These are phyloP conservation scores for Wickerhamiella slavikovae DNA, from an alignment of 805 yeast genomes.

Conservation along the genomic window DNA sequence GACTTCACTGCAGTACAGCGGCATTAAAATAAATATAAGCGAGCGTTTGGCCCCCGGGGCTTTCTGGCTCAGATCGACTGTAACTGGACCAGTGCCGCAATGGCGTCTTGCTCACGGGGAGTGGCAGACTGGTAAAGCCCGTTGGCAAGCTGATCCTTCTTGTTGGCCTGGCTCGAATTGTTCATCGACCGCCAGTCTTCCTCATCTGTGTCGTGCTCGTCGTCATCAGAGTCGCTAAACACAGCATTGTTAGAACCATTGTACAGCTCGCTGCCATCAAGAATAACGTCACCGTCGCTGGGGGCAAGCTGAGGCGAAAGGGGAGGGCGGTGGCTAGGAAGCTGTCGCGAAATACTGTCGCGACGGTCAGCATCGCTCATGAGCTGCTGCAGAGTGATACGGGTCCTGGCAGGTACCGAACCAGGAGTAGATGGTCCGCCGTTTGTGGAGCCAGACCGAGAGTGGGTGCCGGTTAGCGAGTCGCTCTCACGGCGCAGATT, in stretches of 20 bases:
- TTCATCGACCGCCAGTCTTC: conserved; percentile 94
- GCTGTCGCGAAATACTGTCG: conserved; percentile 11
- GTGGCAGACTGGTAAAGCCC: conserved; percentile 24
- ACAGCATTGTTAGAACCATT: conserved; percentile 2
- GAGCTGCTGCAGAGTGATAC: background rate
- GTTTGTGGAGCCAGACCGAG: background rate
- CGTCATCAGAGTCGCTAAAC: conserved; percentile 11
- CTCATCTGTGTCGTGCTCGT: conserved; percentile 61
- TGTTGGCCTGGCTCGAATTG: conserved; percentile 46
- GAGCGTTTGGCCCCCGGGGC: too few species aligned
- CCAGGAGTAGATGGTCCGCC: background rate
- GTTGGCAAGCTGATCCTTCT: too few species aligned
- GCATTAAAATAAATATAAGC: too few species aligned
- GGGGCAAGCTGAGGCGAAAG: conserved; percentile 17
- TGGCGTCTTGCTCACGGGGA: conserved; percentile 34
- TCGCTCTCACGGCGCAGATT: conserved; percentile 1
- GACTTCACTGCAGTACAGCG: too few species aligned
- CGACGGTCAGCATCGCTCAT: conserved; percentile 6
- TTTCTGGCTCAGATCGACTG: conserved; percentile 16
- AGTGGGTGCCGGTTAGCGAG: background rate
- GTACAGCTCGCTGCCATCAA: conserved; percentile 15
- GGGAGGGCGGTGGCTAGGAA: conserved; percentile 16
- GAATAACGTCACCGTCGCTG: conserved; percentile 16
- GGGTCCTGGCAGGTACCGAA: background rate
- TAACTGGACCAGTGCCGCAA: conserved; percentile 43